Evolutionary conservation across 2,329 filamentous ascomycete species (phyloP), one percentile per base, ranked within the genome.

Genomic region (Cercospora sp.): DNA sequence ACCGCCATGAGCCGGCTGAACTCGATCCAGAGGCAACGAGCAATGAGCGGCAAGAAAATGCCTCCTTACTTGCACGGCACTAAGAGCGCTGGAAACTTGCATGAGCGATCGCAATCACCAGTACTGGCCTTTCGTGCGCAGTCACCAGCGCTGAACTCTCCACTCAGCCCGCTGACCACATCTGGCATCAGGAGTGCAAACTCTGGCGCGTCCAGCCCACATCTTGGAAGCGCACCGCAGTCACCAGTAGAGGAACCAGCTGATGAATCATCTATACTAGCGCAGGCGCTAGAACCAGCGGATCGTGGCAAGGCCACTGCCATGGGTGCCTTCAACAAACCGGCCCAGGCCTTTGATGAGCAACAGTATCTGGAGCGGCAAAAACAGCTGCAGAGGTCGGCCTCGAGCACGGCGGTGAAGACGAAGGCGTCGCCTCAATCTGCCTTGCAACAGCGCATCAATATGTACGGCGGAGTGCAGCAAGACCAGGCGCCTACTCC

Each of bases 231-330:
- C 39, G 77, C 74, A 30, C 76, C 78, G 45, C 80, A 75, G 23
- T 84, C 82, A 2, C 86, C 90, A 58, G 76, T 91, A 60, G 92
- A 90, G 75, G 89, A 28, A 23, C 33, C 89, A 1, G 83, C 84
- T 1, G 90, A 90, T 30, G 91, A 94, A n/a, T 81, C 84, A 16
- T 80, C 85, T 1, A 78, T 86, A 0, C 83, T 96, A 13, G 80
- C 81, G 13, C 83, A 84, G 51, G 85, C 89, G 8, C 85, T 95
- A 12, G 88, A 92, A 68, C 90, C 91, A 0, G 89, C 89, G 70
- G 94, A 97, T 73, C 84, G 87, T 58, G 92, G 91, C 62, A 96
- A 95, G 77, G 91, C 92, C 5, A 96, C 92, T 0, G 91, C 92
- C 0, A 83, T 89, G 79, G 88, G 88, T 31, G 82, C 88, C 0